Evolutionary conservation across 805 yeast species (phyloP), one percentile per base, ranked within the genome.

Genomic region (Cyberlindnera xishuangbannaensis): DNA sequence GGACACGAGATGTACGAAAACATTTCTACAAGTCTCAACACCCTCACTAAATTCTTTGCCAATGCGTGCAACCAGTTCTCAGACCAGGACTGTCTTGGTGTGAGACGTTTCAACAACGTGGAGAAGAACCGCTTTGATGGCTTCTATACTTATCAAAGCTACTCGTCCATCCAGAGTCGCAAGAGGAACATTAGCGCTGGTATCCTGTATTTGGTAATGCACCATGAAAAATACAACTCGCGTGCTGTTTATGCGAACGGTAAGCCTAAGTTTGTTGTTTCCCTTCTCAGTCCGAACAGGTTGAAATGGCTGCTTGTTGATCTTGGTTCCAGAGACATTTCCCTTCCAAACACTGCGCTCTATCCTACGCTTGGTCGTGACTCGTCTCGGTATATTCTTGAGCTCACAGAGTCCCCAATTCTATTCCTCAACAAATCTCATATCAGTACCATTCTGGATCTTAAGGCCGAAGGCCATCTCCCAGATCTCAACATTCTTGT

Each of bases 281-380:
- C 79, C 3, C 47, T 79, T 3, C 65, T 72, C 44, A 65, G 78
- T 16, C 60, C 64, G 18, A 79, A 79, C 51, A 58, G 78, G 28
- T 54, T 64, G 6, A 83, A 80, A 55, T 82, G 90, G 88, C 56
- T 67, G 10, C 49, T 81, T 10, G 56, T 81, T 15, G 88, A 82
- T 53, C 52, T 80, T 43, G 85, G 86, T 0, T 72, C 82, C 46
- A 65, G 65, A 25, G 63, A 71, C 15, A 76, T 71, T 57, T 67
- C 67, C 53, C 65, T 62, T 23, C 53, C 71, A 10, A 64, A 65
- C 37, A 73, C 75, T 13, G 67, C 76, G 2, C 50, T 73, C 14
- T 73, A 73, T 47, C 77, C 73, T 32, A 70, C 78, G 7, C 48
- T 73, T 30, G 79, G 78, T 8, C 67, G 76, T 2, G 67, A 65